Evolutionary conservation across 2,329 filamentous ascomycete genomes (phyloP).

Genomic region (Epichloe brachyelytri): DNA sequence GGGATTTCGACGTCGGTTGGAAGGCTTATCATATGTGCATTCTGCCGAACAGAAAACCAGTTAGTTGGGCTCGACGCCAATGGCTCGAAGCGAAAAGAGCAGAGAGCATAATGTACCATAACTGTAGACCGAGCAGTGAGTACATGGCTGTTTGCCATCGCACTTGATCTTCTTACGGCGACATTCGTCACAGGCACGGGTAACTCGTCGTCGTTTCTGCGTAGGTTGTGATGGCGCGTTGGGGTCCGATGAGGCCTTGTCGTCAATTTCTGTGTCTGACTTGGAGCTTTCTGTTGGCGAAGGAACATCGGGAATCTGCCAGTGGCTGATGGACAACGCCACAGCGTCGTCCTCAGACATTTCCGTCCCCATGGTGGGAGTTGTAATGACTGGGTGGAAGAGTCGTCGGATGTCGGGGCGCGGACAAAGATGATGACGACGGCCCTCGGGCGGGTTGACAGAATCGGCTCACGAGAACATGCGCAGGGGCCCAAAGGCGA

Average conservation of each 20-base stretch:
- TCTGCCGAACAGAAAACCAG: conserved; percentile 36
- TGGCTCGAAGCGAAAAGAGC: background rate
- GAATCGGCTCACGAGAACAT: conserved; percentile 6
- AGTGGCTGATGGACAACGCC: conserved; percentile 21
- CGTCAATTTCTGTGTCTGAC: conserved; percentile 28
- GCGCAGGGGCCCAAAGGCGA: background rate
- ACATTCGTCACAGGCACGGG: conserved; percentile 71
- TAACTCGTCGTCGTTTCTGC: conserved; percentile 67
- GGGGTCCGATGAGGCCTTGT: conserved; percentile 18
- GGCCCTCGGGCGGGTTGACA: conserved; percentile 4
- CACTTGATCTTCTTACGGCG: conserved; percentile 81
- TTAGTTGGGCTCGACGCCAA: background rate
- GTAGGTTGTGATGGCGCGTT: conserved; percentile 40
- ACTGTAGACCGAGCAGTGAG: conserved; percentile 94
- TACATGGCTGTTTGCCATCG: conserved; percentile 78
- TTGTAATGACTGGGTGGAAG: background rate
- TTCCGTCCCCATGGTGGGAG: conserved; percentile 21
- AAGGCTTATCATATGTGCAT: conserved; percentile 91
- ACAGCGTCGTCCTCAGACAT: conserved; percentile 32
- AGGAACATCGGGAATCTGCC: conserved; percentile 22
- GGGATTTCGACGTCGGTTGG: conserved; percentile 79
- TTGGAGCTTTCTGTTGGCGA: conserved; percentile 31
- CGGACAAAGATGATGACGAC: background rate
- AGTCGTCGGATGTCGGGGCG: background rate
- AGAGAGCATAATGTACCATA: conserved; percentile 56